Evolutionary conservation across 2,329 filamentous ascomycete genomes (phyloP), one percentile per base, ranked within the genome.

Genomic region (Ilyonectria robusta): DNA sequence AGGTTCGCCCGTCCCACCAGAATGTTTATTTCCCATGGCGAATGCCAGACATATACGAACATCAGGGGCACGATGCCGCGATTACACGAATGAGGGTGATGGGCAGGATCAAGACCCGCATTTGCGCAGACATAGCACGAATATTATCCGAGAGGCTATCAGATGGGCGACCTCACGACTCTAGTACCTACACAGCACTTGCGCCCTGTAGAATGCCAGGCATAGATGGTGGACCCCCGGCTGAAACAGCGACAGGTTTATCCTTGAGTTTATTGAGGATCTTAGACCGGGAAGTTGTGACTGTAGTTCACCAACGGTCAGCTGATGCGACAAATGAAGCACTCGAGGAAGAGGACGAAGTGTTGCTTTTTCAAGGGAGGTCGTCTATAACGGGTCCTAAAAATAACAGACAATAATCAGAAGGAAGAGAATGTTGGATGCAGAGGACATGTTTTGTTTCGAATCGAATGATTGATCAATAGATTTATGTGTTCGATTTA

Each of bases 1-100:
- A 44, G 33, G 35, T 61, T 4, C 58, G 63, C 11, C 15, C 33
- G 15, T 61, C 63, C 1, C 59, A 59, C 35, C 44, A 44, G 15
- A 66, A 61, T 31, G n/a, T 61, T 3, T 66, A 61, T 33, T 61
- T 61, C 15, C 19, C 35, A 13, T 66, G 63, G 63, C 47, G 63
- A 44, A 50, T 55, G 57, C 57, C 63, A 0, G 57, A 66, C 23
- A 35, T 61, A 15, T 66, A 61, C 13, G 33, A 44, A 11, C 50
- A 61, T 11, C 63, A 66, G 60, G 63, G 63, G 1, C 3, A 8
- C 3, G 35, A 61, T n/a, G 57, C 46, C 19, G 2, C 37, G 19
- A 3, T 15, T 6, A 57, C 44, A 7, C 42, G 63, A 1, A 53
- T 11, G 15, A n/a, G 29, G 6, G 57, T 51, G 6, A 53, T 66